A percentile compares a stretch with the other conserved stretches of the same genome.
phyloP scores from a whole-genome alignment of 2,329 filamentous ascomycete species.

The Harringtonia lauricola region DNA sequence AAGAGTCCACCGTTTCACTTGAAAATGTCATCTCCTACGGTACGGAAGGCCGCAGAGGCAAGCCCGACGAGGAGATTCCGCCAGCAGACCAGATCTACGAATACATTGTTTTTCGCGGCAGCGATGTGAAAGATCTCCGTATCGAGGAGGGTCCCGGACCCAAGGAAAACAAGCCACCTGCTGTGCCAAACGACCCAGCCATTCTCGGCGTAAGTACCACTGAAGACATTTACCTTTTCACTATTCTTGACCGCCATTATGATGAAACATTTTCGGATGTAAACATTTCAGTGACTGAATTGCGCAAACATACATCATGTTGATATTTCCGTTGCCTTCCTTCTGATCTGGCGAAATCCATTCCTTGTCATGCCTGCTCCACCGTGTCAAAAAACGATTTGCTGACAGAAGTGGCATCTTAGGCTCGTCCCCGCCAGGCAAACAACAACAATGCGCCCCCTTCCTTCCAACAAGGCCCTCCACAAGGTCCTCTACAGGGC shows the following conservation, averaged over 20 bases:
- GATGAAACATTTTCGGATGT: slow-evolving; percentile 98
- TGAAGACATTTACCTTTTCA: background rate
- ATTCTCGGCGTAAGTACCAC: slow-evolving; percentile 84
- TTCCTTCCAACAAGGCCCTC: slow-evolving; percentile 17
- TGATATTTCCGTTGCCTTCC: slow-evolving; percentile 99
- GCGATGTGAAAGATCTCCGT: slow-evolving; percentile 94
- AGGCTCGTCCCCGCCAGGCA: slow-evolving; percentile 27
- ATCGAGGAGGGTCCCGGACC: slow-evolving; percentile 74
- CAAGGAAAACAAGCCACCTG: slow-evolving; percentile 63
- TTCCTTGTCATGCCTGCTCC: background rate
- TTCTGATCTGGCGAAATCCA: slow-evolving; percentile 60
- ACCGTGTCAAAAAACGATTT: background rate
- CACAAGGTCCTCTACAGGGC: slow-evolving; percentile 5
- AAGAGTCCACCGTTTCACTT: slow-evolving; percentile 90
- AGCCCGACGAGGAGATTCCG: slow-evolving; percentile 70
- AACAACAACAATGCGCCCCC: slow-evolving; percentile 18
- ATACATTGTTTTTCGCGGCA: slow-evolving; percentile 96
- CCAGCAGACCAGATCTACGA: slow-evolving; percentile 87
- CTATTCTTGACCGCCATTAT: slow-evolving; percentile 28
- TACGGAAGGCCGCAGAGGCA: slow-evolving; percentile 77
- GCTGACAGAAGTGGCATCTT: slow-evolving; percentile 2
- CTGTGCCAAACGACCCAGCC: slow-evolving; percentile 86
- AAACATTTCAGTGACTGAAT: slow-evolving; percentile 74
- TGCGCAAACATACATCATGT: slow-evolving; percentile 85
- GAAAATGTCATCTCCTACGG: slow-evolving; percentile 93